These are phyloP conservation scores for Lasiodiplodia sp. DNA, from an alignment of 2,329 filamentous ascomycete genomes.

Conservation along the genomic window DNA sequence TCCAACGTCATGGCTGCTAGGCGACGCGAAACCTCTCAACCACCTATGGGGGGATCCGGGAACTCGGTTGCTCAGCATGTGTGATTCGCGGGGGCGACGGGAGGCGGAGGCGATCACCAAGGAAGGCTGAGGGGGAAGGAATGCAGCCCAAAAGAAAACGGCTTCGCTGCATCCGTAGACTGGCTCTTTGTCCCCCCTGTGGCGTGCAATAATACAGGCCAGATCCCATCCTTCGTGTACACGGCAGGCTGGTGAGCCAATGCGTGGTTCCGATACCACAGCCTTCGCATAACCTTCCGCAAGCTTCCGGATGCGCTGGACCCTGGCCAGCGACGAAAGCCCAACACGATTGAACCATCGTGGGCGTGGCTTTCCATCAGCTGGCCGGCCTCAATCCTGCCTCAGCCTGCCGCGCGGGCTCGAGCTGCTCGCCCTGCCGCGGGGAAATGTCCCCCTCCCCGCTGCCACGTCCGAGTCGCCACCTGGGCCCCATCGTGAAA, in stretches of 20 bases:
- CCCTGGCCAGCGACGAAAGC: not conserved
- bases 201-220: not conserved
- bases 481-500: slow-evolving; percentile 12
- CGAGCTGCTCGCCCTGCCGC: not conserved
- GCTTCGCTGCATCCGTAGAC: slow-evolving; percentile 18
- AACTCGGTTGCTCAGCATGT: slow-evolving; percentile 1
- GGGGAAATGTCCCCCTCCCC: not conserved
- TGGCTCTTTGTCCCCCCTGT: slow-evolving; percentile 13
- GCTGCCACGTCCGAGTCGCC: slow-evolving; percentile 16
- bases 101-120: slow-evolving; percentile 3
- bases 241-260: not conserved
- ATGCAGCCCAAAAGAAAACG: not conserved
- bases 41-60: not conserved
- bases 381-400: slow-evolving; percentile 7
- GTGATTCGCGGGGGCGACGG: slow-evolving; percentile 16
- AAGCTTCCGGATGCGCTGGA: not conserved
- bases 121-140: slow-evolving; percentile 7
- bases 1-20: not conserved
- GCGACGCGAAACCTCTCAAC: not conserved
- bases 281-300: slow-evolving; percentile 22
- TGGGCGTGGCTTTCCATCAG: slow-evolving; percentile 13
- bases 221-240: not conserved
- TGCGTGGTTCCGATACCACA: not conserved
- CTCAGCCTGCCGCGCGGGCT: not conserved
- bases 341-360: slow-evolving; percentile 21